Evolutionary conservation across 2,329 filamentous ascomycete genomes (phyloP).

Genomic region (Fusarium sororula): DNA sequence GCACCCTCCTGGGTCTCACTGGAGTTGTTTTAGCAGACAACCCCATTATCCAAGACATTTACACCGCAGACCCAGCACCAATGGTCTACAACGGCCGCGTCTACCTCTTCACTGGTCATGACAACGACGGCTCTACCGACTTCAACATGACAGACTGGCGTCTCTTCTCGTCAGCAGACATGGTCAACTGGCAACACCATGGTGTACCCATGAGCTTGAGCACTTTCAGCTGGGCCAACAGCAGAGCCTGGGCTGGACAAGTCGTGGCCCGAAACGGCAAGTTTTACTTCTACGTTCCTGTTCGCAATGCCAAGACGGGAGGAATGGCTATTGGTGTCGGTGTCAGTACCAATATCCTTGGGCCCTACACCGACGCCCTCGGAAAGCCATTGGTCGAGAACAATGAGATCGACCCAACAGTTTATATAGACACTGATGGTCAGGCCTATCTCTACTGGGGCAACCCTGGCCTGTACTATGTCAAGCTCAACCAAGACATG

Average conservation of each 20-base stretch:
- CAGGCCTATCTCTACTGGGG: constrained; percentile 52
- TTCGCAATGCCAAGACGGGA: constrained; percentile 43
- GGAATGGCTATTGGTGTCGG: constrained; percentile 52
- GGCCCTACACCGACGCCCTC: constrained; percentile 49
- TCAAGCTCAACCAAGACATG: constrained; percentile 49
- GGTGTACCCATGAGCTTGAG: constrained; percentile 41
- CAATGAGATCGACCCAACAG: constrained; percentile 49
- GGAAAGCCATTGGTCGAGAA: constrained; percentile 50
- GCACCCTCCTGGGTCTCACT: neutral
- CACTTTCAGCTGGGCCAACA: constrained; percentile 49
- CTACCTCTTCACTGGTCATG: constrained; percentile 50
- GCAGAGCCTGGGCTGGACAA: constrained; percentile 49
- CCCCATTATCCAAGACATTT: constrained; percentile 35
- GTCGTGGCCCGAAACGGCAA: constrained; percentile 46
- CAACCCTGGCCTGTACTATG: constrained; percentile 48
- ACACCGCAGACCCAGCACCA: constrained; percentile 52
- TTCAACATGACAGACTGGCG: constrained; percentile 52
- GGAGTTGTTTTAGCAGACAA: neutral
- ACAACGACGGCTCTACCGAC: constrained; percentile 45
- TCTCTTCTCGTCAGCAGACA: constrained; percentile 44
- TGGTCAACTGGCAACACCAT: constrained; percentile 47
- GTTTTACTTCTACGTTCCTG: constrained; percentile 51
- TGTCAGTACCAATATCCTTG: constrained; percentile 46
- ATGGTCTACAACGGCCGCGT: constrained; percentile 49
- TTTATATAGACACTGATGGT: constrained; percentile 49